Conservation (phyloP, 257 asterid genomes). For the Perilla frutescens region DNA sequence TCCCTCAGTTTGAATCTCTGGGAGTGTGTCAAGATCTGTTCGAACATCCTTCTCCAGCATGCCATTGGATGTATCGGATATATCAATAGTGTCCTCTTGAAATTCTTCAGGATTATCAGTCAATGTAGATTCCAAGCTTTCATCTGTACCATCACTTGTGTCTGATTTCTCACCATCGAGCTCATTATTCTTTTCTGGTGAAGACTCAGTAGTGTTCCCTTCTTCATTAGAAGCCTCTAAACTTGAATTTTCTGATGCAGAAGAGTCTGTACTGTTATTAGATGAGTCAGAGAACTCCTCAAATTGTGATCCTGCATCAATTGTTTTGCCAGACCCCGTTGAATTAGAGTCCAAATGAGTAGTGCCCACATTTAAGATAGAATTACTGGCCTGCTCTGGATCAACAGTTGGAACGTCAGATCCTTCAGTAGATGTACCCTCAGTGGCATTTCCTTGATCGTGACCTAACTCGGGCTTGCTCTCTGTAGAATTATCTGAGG, state of each 20-base stretch:
- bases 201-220: conserved; percentile 40
- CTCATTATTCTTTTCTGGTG: conserved; percentile 36
- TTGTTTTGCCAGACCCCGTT: conserved; percentile 37
- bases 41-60: conserved; percentile 60
- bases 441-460: conserved; percentile 35
- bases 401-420: conserved; percentile 29
- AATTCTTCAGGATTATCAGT: conserved; percentile 56
- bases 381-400: conserved; percentile 35
- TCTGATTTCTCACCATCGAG: conserved; percentile 46
- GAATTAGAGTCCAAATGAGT: conserved; percentile 36
- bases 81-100: conserved; percentile 60
- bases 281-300: conserved; percentile 40
- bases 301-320: conserved; percentile 34
- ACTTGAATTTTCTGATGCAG: conserved; percentile 36
- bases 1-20: conserved; percentile 69
- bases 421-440: conserved; percentile 36
- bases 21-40: conserved; percentile 68
- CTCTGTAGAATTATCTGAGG: conserved; percentile 44
- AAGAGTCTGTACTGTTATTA: conserved; percentile 31
- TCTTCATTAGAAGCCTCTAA: conserved; percentile 35
- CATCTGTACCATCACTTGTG: conserved; percentile 46
- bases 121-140: conserved; percentile 34
- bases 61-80: conserved; percentile 57
- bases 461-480: conserved; percentile 34
- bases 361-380: conserved; percentile 32